Percentiles rank a stretch among this genome's conserved stretches.
Conservation (phyloP, 257 asterid species). For the Lantana camara region DNA sequence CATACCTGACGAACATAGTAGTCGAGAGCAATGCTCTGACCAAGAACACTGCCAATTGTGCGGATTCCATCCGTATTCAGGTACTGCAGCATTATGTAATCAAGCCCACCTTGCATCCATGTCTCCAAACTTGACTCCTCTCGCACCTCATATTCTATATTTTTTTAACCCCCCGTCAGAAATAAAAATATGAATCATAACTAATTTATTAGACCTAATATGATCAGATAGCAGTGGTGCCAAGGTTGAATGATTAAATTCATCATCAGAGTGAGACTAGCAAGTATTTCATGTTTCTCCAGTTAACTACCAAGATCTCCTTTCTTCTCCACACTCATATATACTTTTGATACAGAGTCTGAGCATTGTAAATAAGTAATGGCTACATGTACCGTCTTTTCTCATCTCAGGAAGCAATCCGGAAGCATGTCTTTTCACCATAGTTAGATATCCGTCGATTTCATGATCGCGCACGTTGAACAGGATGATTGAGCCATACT, state of each 20-base stretch:
- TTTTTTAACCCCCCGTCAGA: conserved; percentile 29
- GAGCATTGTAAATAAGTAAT: neutral
- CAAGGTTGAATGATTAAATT: neutral
- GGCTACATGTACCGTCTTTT: conserved; percentile 72
- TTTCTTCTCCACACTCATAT: neutral
- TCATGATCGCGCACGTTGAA: conserved; percentile 83
- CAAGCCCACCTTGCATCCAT: conserved; percentile 99
- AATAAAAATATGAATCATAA: neutral
- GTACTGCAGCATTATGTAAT: conserved; percentile 83
- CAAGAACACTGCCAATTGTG: conserved; percentile 95
- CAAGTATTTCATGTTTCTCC: neutral
- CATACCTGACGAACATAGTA: conserved; percentile 95
- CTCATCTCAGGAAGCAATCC: conserved; percentile 92
- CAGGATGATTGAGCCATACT: conserved; percentile 92
- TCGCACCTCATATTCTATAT: conserved; percentile 82
- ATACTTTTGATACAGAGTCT: conserved; percentile 2
- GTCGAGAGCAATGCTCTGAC: conserved; percentile 98
- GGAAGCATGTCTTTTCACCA: conserved; percentile 75
- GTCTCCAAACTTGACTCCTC: conserved; percentile 71
- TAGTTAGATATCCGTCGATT: conserved; percentile 77
- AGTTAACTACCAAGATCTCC: neutral
- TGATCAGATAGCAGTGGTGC: neutral
- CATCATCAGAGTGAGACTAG: neutral
- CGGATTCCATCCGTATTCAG: conserved; percentile 84
- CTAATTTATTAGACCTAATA: neutral